phyloP scores from a whole-genome alignment of 306 rosid genomes.

The Hippophae rhamnoides region DNA sequence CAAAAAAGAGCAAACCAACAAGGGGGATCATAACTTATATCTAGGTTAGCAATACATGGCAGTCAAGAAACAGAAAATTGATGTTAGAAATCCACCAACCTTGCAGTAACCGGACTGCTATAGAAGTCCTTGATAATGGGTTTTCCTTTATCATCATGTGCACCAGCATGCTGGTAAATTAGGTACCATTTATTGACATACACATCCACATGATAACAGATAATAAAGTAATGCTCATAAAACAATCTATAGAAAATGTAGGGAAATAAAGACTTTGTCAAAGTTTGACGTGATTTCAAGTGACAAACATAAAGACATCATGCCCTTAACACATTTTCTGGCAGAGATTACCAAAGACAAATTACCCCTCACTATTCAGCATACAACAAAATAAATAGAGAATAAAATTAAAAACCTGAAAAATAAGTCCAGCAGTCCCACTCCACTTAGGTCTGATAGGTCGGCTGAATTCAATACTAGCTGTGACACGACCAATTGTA shows the following conservation, averaged over 20 bases:
- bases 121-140: slow-evolving; percentile 66
- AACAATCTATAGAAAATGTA: too few relatives aligned
- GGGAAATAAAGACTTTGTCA: too few relatives aligned
- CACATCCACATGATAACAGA: too few relatives aligned
- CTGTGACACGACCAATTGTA: slow-evolving; percentile 79
- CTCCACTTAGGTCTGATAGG: slow-evolving; percentile 98
- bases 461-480: slow-evolving; percentile 81
- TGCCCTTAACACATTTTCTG: too few relatives aligned
- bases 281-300: too few relatives aligned
- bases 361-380: neutral
- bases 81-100: slow-evolving; percentile 28
- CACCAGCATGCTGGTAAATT: slow-evolving; percentile 65
- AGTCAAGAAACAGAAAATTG: slow-evolving; percentile 1
- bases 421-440: slow-evolving; percentile 79
- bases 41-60: neutral
- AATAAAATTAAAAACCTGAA: slow-evolving; percentile 51
- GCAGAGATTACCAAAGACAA: too few relatives aligned
- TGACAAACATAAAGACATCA: too few relatives aligned
- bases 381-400: neutral
- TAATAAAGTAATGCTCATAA: too few relatives aligned
- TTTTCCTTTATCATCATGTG: slow-evolving; percentile 57
- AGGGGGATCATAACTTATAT: neutral
- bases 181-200: neutral
- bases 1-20: slow-evolving; percentile 13
- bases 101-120: slow-evolving; percentile 90